These are phyloP conservation scores for Ophiostoma novo-ulmi DNA, from an alignment of 2,329 filamentous ascomycete species.

Conservation along the genomic window DNA sequence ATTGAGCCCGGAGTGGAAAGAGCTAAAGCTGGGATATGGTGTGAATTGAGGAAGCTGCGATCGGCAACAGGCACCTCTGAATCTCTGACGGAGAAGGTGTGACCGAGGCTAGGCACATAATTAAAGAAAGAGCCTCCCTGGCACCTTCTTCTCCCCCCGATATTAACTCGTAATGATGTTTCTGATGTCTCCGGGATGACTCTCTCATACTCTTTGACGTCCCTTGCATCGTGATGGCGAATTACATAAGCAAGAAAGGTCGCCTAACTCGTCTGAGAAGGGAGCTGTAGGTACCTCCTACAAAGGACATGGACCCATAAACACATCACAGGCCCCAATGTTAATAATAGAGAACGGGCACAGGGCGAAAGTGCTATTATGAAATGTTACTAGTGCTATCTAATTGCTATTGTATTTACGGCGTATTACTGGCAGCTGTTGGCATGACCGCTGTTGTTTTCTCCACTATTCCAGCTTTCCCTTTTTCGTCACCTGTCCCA, in stretches of 20 bases:
- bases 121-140: conserved; percentile 1
- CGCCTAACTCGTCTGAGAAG: conserved; percentile 1
- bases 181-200: neutral
- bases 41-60: neutral
- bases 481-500: conserved; percentile 12
- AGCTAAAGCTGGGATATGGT: neutral
- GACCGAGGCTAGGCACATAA: neutral
- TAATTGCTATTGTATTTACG: neutral
- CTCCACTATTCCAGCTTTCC: conserved; percentile 10
- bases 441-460: conserved; percentile 1
- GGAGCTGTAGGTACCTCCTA: neutral
- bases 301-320: neutral
- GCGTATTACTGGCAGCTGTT: conserved; percentile 10
- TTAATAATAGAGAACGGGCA: neutral
- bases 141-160: neutral
- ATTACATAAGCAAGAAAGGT: neutral
- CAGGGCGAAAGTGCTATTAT: conserved; percentile 5
- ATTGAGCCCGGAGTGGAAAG: neutral
- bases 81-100: neutral
- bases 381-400: neutral
- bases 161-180: neutral
- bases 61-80: neutral
- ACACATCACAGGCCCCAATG: neutral
- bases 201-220: neutral
- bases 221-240: neutral